These are phyloP conservation scores for Heritiera fomes DNA, from an alignment of 345 rosid species.

Conservation along the genomic window DNA sequence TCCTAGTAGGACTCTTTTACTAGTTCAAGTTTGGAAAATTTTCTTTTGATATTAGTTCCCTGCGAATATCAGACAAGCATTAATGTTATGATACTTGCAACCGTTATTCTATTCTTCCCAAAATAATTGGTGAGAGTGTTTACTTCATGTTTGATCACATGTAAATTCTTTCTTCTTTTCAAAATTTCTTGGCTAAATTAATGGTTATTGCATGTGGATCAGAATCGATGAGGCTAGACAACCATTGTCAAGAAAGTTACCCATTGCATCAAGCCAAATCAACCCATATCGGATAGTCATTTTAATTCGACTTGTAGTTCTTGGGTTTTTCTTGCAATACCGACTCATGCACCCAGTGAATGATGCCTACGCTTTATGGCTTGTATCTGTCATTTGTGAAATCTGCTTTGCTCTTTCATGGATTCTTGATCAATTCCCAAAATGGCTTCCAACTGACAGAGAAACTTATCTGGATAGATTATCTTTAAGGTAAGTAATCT, in stretches of 20 bases:
- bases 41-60: neutral
- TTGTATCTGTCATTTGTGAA: slow-evolving; percentile 61
- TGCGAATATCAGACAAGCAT: neutral
- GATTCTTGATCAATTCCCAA: slow-evolving; percentile 65
- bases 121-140: neutral
- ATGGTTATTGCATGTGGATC: slow-evolving; percentile 8
- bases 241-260: slow-evolving; percentile 53
- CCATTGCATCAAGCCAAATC: slow-evolving; percentile 49
- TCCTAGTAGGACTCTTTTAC: neutral
- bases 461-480: slow-evolving; percentile 61
- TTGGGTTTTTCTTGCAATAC: slow-evolving; percentile 59
- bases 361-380: slow-evolving; percentile 54
- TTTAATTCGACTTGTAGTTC: slow-evolving; percentile 47
- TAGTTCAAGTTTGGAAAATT: neutral
- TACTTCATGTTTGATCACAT: slow-evolving; percentile 9
- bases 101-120: neutral
- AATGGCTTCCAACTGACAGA: slow-evolving; percentile 56
- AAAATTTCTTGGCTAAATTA: neutral
- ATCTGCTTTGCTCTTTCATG: slow-evolving; percentile 60
- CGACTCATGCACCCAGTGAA: slow-evolving; percentile 55
- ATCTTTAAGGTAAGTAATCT: slow-evolving; percentile 45
- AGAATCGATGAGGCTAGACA: slow-evolving; percentile 63
- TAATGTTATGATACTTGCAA: neutral
- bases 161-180: neutral
- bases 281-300: slow-evolving; percentile 59